These are phyloP conservation scores for Myochromella boudieri DNA, from an alignment of 768 basidiomycete species.

Conservation along the genomic window DNA sequence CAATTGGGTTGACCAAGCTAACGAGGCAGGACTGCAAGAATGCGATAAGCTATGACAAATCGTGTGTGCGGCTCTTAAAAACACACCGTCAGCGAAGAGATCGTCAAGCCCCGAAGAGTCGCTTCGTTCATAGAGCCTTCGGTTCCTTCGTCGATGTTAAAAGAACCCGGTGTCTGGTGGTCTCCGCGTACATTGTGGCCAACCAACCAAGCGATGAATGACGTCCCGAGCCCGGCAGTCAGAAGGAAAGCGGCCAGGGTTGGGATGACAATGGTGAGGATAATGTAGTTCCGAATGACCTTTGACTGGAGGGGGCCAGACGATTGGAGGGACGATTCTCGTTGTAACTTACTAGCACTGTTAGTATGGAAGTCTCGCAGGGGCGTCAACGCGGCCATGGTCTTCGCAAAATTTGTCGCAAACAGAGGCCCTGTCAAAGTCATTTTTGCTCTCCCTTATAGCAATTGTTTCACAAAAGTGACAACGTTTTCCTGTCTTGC, in stretches of 20 bases:
- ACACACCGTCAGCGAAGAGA: not conserved
- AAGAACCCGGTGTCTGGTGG: not conserved
- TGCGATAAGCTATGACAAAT: not conserved
- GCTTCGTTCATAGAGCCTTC: not conserved
- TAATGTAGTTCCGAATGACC: constrained; percentile 1
- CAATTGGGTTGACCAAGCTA: not conserved
- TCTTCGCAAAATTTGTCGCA: too few species aligned
- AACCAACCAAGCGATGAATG: not conserved
- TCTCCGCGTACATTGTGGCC: not conserved
- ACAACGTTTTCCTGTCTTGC: too few species aligned
- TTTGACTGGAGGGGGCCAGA: too few species aligned
- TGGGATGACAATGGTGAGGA: constrained; percentile 1
- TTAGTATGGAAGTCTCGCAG: too few species aligned
- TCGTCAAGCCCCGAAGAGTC: not conserved
- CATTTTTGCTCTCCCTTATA: too few species aligned
- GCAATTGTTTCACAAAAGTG: too few species aligned
- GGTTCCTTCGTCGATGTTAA: not conserved
- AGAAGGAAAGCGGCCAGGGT: constrained; percentile 1
- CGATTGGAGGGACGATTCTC: not conserved
- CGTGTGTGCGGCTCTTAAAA: not conserved
- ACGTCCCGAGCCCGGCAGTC: constrained; percentile 3
- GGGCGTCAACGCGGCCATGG: too few species aligned
- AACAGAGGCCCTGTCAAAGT: too few species aligned
- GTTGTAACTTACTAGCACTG: too few species aligned
- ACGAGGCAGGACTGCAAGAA: not conserved